phyloP scores from a whole-genome alignment of 2,329 filamentous ascomycete species.

The Chaetomiaceae sp. region DNA sequence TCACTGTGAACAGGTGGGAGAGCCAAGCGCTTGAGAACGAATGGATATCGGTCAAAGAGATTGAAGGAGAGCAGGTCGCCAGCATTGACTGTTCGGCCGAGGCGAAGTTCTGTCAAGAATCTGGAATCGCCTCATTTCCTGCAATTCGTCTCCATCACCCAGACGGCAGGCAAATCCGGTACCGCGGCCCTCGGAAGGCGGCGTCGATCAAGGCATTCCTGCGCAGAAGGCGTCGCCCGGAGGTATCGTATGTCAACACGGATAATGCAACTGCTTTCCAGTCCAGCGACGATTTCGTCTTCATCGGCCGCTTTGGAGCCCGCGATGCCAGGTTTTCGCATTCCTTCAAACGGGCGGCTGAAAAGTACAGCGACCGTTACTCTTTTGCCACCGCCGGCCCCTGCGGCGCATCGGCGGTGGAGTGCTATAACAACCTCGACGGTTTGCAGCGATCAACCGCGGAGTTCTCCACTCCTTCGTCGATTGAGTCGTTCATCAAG shows the following conservation, averaged over 20 bases:
- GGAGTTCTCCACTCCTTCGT: constrained; percentile 32
- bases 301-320: constrained; percentile 37
- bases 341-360: constrained; percentile 34
- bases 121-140: constrained; percentile 43
- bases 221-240: constrained; percentile 29
- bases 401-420: constrained; percentile 23
- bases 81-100: constrained; percentile 40
- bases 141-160: constrained; percentile 42
- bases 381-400: constrained; percentile 35
- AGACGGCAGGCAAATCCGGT: constrained; percentile 34
- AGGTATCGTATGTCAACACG: constrained; percentile 28
- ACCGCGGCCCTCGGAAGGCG: constrained; percentile 42
- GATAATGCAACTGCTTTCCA: constrained; percentile 33
- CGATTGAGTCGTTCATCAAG: constrained; percentile 37
- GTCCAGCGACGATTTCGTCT: constrained; percentile 38
- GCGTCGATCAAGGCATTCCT: constrained; percentile 31
- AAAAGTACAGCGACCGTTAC: constrained; percentile 37
- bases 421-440: constrained; percentile 42
- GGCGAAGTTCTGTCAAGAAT: constrained; percentile 37
- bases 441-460: constrained; percentile 32
- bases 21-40: constrained; percentile 35
- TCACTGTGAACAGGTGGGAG: constrained; percentile 27
- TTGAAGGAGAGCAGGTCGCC: constrained; percentile 25
- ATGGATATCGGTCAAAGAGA: constrained; percentile 32
- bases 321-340: constrained; percentile 30